Evolutionary conservation across 2,329 filamentous ascomycete species (phyloP).

Genomic region (Colletotrichum sp.): DNA sequence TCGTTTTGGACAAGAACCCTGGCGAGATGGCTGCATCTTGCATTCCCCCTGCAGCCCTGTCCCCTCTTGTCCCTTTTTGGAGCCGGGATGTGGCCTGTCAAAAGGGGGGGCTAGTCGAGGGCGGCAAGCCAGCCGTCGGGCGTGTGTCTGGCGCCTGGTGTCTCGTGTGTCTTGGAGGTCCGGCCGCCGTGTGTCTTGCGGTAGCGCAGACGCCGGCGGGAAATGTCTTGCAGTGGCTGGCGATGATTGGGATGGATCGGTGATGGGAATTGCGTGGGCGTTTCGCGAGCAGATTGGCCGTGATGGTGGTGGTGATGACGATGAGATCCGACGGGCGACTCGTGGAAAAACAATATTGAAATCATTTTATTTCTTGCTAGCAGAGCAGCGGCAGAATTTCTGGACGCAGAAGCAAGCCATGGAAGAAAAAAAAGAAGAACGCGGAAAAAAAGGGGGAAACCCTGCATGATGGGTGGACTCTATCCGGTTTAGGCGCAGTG

Average conservation of each 20-base stretch:
- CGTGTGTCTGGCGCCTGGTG: background rate
- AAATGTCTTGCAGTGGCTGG: background rate
- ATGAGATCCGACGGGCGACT: background rate
- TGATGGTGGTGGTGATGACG: background rate
- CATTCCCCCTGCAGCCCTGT: conserved; percentile 16
- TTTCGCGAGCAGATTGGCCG: background rate
- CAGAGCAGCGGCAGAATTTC: background rate
- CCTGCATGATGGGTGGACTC: background rate
- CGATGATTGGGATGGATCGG: background rate
- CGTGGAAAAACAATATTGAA: background rate
- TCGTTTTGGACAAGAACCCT: conserved; percentile 4
- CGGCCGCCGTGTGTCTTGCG: background rate
- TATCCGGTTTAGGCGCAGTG: background rate
- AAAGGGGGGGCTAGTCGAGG: background rate
- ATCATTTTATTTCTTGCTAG: background rate
- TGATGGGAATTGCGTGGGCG: background rate
- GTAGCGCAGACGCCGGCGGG: background rate
- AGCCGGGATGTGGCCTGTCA: background rate
- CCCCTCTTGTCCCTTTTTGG: background rate
- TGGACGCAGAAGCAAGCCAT: background rate
- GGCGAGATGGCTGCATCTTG: conserved; percentile 10
- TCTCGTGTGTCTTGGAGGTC: background rate
- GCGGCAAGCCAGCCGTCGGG: background rate
- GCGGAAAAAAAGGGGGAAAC: conserved; percentile 2
- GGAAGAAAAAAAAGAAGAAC: background rate